phyloP scores from a whole-genome alignment of 176 grass and related monocot genomes.

The Lolium multiflorum region DNA sequence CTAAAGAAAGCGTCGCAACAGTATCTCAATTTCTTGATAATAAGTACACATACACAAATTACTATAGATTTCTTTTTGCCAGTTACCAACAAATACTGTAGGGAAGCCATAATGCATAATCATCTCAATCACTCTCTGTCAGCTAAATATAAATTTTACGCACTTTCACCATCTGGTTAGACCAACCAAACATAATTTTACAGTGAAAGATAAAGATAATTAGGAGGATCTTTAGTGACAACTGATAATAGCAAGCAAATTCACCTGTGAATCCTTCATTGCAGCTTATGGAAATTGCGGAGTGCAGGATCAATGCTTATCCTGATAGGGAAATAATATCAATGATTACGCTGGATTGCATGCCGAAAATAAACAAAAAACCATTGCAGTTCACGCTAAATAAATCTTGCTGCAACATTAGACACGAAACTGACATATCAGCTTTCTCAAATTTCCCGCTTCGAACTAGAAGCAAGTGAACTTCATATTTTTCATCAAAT shows the following conservation, averaged over 20 bases:
- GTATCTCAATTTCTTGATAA: background rate
- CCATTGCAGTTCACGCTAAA: background rate
- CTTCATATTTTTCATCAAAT: conserved; percentile 23
- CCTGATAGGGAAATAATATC: conserved; percentile 34
- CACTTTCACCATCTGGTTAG: conserved; percentile 25
- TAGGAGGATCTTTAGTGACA: background rate
- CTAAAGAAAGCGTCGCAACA: background rate
- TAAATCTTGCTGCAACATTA: background rate
- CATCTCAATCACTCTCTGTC: background rate
- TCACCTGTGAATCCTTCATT: conserved; percentile 72
- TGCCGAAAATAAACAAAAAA: background rate
- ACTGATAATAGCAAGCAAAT: conserved; percentile 25
- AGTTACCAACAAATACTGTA: conserved; percentile 3
- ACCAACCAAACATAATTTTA: conserved; percentile 20
- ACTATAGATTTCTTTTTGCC: background rate
- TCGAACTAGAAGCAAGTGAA: background rate
- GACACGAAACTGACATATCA: conserved; percentile 20
- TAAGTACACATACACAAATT: conserved; percentile 18
- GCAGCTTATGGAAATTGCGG: conserved; percentile 45
- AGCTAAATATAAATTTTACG: background rate
- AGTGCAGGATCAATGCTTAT: conserved; percentile 3
- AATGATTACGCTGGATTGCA: conserved; percentile 26
- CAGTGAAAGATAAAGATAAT: conserved; percentile 7
- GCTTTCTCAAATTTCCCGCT: background rate
- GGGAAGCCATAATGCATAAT: conserved; percentile 7